Percentiles rank a stretch among this genome's conserved stretches.
These are phyloP conservation scores for Begonia fuchsioides DNA, from an alignment of 306 rosid species.

Conservation along the genomic window DNA sequence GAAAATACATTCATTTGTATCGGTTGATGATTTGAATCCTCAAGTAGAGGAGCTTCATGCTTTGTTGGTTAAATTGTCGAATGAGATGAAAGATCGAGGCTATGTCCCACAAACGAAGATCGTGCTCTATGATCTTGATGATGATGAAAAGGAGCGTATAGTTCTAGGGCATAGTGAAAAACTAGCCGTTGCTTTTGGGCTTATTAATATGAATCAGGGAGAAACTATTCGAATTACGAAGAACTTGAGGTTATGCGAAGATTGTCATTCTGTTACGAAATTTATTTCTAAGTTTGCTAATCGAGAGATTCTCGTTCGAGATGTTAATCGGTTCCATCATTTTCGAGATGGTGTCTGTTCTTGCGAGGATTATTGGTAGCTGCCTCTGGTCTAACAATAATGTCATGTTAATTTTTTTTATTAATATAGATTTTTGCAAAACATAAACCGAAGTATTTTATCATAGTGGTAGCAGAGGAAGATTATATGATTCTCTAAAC, in stretches of 20 bases:
- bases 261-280: conserved; percentile 76
- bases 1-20: conserved; percentile 54
- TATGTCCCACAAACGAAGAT: conserved; percentile 50
- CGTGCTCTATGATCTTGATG: conserved; percentile 63
- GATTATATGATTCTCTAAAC: not conserved
- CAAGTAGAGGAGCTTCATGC: conserved; percentile 62
- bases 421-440: too few species aligned
- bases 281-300: conserved; percentile 61
- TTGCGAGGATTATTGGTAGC: conserved; percentile 88
- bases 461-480: not conserved
- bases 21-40: conserved; percentile 50
- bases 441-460: too few species aligned
- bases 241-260: conserved; percentile 87
- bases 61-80: conserved; percentile 37
- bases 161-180: conserved; percentile 86
- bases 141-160: conserved; percentile 72
- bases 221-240: conserved; percentile 69
- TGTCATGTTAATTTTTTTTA: too few species aligned
- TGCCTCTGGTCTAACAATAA: not conserved
- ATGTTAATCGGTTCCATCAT: conserved; percentile 79
- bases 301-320: conserved; percentile 86
- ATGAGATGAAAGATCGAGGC: conserved; percentile 66
- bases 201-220: conserved; percentile 52
- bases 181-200: conserved; percentile 85
- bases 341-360: conserved; percentile 74